Evolutionary conservation across 805 yeast species (phyloP).

Genomic region (Suhomyces canberraensis): DNA sequence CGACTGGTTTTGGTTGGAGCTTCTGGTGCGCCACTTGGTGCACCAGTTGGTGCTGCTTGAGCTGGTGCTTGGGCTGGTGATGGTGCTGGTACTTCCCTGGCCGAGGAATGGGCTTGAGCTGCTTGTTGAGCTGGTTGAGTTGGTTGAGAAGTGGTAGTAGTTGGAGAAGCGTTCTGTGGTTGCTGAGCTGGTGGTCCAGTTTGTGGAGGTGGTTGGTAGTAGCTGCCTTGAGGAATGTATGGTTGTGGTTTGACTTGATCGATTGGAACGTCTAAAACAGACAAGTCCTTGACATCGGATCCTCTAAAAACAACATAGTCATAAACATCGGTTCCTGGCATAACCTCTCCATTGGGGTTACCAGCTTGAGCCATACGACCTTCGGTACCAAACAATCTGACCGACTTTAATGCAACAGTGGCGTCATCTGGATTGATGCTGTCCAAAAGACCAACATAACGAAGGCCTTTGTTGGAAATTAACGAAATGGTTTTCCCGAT

Average conservation of each 20-base stretch:
- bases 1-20: conserved; percentile 17
- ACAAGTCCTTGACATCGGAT: conserved; percentile 84
- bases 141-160: conserved; percentile 6
- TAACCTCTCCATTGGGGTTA: conserved; percentile 68
- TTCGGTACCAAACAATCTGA: conserved; percentile 86
- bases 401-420: conserved; percentile 78
- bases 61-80: conserved; percentile 3
- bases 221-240: conserved; percentile 16
- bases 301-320: conserved; percentile 86
- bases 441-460: conserved; percentile 87
- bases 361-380: conserved; percentile 61
- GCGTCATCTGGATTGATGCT: conserved; percentile 87
- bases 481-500: conserved; percentile 87
- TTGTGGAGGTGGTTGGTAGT: conserved; percentile 9
- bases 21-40: conserved; percentile 8
- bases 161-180: conserved; percentile 1
- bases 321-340: conserved; percentile 65
- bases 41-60: conserved; percentile 1
- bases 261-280: conserved; percentile 71
- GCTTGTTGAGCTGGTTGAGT: conserved; percentile 10
- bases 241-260: conserved; percentile 60
- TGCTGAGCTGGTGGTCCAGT: conserved; percentile 4
- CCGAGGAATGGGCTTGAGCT: conserved; percentile 3
- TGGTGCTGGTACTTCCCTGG: too few relatives aligned
- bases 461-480: conserved; percentile 72